These are phyloP conservation scores for Plasmopara viticola DNA, from an alignment of 352 stramenopile species.

Conservation along the genomic window DNA sequence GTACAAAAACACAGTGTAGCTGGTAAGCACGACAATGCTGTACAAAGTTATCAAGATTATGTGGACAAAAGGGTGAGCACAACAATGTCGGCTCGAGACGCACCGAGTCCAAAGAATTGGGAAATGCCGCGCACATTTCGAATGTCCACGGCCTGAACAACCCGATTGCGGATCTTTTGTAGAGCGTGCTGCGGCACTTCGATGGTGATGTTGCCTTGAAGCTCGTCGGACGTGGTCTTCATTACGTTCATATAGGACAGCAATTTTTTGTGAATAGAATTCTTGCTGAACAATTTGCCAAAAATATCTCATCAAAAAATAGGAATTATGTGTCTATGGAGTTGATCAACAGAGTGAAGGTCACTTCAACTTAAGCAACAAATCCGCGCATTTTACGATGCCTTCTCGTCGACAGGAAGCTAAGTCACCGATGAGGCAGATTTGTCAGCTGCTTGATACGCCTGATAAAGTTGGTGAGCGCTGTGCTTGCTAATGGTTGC, in stretches of 20 bases:
- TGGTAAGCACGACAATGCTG: conserved; percentile 4
- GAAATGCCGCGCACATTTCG: conserved; percentile 74
- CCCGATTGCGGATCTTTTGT: conserved; percentile 57
- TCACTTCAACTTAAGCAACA: conserved; percentile 30
- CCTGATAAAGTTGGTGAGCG: conserved; percentile 19
- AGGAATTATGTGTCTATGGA: conserved; percentile 3
- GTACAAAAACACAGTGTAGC: not conserved
- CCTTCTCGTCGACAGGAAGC: conserved; percentile 9
- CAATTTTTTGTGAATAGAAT: not conserved
- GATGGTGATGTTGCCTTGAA: conserved; percentile 56
- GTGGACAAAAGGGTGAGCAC: not conserved
- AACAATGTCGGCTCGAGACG: conserved; percentile 4
- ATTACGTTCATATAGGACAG: conserved; percentile 12
- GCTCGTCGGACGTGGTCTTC: conserved; percentile 50
- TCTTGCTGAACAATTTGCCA: conserved; percentile 16
- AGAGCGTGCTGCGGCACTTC: conserved; percentile 59
- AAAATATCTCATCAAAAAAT: conserved; percentile 34
- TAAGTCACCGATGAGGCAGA: conserved; percentile 20
- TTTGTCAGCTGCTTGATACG: conserved; percentile 28
- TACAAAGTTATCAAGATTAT: too few species aligned
- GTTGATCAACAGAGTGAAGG: not conserved
- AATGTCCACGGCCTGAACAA: conserved; percentile 60
- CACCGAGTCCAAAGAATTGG: conserved; percentile 77
- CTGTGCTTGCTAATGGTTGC: not conserved
- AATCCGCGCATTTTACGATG: conserved; percentile 12